Base-by-base conservation (phyloP, 441 rosid species). In the Bocquillonia castaneifolia region DNA sequence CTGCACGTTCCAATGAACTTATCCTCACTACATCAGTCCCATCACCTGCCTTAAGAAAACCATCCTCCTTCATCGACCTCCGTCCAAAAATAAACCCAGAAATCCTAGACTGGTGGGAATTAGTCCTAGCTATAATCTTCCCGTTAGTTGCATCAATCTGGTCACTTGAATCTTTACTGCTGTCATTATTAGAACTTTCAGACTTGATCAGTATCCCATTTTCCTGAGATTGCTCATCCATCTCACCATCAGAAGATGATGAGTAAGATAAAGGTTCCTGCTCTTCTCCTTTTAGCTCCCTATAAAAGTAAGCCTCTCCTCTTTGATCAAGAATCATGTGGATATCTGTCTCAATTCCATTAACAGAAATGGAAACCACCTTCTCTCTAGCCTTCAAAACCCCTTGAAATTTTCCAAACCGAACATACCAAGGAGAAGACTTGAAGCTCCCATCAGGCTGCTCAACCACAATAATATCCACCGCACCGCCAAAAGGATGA, bases 401-500 rank as follows among this genome's bases (percentile, higher is more conserved):
- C 70, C 99, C 99, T 81, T 92, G 99, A 77, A 94, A 94, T 77
- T 94, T 94, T 39, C 99, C 99, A 64, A 94, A 94, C 73, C 87
- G 69, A 32, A 94, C 94, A 74, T 89, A 87, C 99, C 99, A 94
- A 72, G 98, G 99, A 20, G 98, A 92, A 7, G 99, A 90, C 74
- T 88, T 92, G 79, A 92, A 94, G 64, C 85, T 81, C 64, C 98
- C 97, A 71, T 94, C 98, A 1, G 90, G 94, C 70, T 90, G 99
- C 39, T 92, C 91, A 18, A 94, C 98, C 4, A 88, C 99, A 76
- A 94, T 83, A 44, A 94, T 83, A 86, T 94, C 99, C 50, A 92
- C 96, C 68, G 96, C 99, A 64, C 99, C 99, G 51, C 99, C 99
- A 72, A 94, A 94, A 0, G 97, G 96, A 66, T 94, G 99, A 67